Evolutionary conservation across 75 land plant species (phyloP), one percentile per base, ranked within the genome.

Genomic region (Sequoia sempervirens): DNA sequence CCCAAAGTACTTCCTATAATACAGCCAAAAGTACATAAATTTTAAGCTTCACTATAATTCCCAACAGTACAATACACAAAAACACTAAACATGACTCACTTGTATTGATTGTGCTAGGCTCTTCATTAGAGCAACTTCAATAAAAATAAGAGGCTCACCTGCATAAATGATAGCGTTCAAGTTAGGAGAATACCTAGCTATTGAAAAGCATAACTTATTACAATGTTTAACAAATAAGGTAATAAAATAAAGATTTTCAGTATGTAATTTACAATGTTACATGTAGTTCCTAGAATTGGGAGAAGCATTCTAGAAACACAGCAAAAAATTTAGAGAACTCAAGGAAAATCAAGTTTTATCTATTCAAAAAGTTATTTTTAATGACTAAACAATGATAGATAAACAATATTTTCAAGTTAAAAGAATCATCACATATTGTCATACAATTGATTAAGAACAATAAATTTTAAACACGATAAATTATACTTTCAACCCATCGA

Each of bases 61-160:
- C 26, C 23, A 58, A 13, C n/a, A 58, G 20, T 82, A 76, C 43
- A 41, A 30, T 18, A 18, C 0, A 18, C 47, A 20, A 45, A 34
- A 58, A 26, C 54, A 54, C 43, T 76, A 78, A 83, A 70, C 32
- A 84, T 34, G 18, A 83, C 9, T 68, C 17, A 95, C 99, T 94
- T 96, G 93, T 53, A 96, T 92, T 11, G 92, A 92, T 64, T 88
- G 86, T 37, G 90, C 93, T 40, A 95, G 89, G 46, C 89, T 83
- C 85, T 89, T 90, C 88, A 93, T 76, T 68, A 96, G 94, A 56
- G 97, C 97, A 87, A 96, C 99, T 88, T 96, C 99, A 90, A 95
- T 96, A 82, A 96, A 96, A 69, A 95, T 91, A 56, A 96, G 93
- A 30, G 99, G 99, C 83, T 96, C 99, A 70, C 99, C 99, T 96